phyloP scores from a whole-genome alignment of 257 asterid species.

The Lantana camara region DNA sequence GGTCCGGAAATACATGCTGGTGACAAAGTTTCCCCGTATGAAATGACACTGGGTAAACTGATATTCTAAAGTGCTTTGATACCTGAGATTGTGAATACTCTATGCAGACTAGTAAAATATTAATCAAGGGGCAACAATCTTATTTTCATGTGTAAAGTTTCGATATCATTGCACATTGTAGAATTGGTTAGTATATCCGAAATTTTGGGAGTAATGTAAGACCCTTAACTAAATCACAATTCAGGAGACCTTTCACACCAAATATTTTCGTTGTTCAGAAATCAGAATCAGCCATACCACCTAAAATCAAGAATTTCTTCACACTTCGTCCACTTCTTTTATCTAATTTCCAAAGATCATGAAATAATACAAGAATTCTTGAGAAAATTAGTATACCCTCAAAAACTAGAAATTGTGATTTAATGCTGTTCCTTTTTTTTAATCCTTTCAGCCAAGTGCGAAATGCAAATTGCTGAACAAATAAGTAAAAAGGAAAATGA shows the following conservation, averaged over 20 bases:
- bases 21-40: constrained; percentile 9
- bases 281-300: constrained; percentile 19
- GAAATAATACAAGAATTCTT: neutral
- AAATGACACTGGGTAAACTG: neutral
- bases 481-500: neutral
- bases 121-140: neutral
- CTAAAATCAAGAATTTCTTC: neutral
- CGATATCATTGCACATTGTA: neutral
- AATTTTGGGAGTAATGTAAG: constrained; percentile 11
- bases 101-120: neutral
- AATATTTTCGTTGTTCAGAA: neutral
- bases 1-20: constrained; percentile 13
- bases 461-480: constrained; percentile 22
- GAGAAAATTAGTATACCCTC: constrained; percentile 26
- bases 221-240: neutral
- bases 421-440: neutral
- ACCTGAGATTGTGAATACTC: constrained; percentile 6
- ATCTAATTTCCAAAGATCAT: neutral
- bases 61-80: neutral
- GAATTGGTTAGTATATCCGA: constrained; percentile 12
- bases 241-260: neutral
- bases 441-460: neutral
- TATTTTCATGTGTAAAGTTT: neutral
- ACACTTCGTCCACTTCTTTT: neutral
- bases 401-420: constrained; percentile 16